Evolutionary conservation across 2,329 filamentous ascomycete species (phyloP).

Genomic region (Trichoderma citrinoviride): DNA sequence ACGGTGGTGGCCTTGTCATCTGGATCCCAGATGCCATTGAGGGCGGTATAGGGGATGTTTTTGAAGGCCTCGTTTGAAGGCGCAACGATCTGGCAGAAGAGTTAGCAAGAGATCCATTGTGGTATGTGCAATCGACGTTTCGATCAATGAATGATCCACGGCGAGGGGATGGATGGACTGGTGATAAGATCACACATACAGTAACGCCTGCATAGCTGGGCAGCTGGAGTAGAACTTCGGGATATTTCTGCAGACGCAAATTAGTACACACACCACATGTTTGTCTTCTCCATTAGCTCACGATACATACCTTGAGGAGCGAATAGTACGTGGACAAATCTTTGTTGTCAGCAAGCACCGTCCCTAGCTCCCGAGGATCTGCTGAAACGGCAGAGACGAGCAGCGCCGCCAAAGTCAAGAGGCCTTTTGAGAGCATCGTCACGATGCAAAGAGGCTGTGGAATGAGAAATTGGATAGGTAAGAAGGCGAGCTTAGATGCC

Average conservation of each 20-base stretch:
- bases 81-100: conserved; percentile 46
- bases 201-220: conserved; percentile 46
- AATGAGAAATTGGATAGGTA: neutral
- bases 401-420: conserved; percentile 29
- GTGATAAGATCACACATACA: conserved; percentile 31
- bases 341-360: conserved; percentile 38
- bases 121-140: neutral
- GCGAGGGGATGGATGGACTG: neutral
- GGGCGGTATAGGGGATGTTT: conserved; percentile 50
- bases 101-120: neutral
- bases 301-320: conserved; percentile 41
- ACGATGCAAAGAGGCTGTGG: neutral
- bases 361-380: conserved; percentile 38
- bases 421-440: conserved; percentile 26
- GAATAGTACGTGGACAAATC: conserved; percentile 46
- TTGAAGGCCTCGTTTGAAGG: conserved; percentile 58
- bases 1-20: conserved; percentile 45
- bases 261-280: neutral
- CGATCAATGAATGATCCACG: neutral
- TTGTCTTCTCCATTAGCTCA: neutral
- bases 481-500: neutral
- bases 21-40: conserved; percentile 46
- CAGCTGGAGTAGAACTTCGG: conserved; percentile 44
- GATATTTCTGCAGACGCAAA: conserved; percentile 41
- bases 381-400: conserved; percentile 25